Evolutionary conservation across 2,329 filamentous ascomycete genomes (phyloP), one percentile per base, ranked within the genome.

Genomic region (Microascus cirrosus): DNA sequence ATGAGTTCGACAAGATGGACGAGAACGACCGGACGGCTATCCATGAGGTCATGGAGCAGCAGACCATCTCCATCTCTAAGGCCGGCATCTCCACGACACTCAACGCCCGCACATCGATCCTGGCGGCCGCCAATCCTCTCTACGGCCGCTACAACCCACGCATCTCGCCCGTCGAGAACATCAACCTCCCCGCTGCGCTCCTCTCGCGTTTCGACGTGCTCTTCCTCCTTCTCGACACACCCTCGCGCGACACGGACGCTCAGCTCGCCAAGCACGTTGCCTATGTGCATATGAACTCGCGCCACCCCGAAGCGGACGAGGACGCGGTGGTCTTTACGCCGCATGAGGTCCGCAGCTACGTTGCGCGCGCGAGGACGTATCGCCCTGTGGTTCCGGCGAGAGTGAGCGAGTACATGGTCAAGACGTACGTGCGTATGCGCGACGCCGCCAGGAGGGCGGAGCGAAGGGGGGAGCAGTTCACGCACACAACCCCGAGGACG

Each of bases 81-180:
- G 82, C 82, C 13, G 82, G 82, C 63, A 85, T 85, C 64, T 83
- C 79, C 13, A 84, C 81, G 12, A 96, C 92, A 0, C 82, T 99
- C 59, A 99, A 99, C 70, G 94, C 94, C 24, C 87, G 94, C 61
- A 97, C 94, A 22, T 95, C 91, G 0, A 96, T 99, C 67, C 83
- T 99, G 18, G 93, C 94, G 20, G 94, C 94, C 22, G 94, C 94
- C 64, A 99, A 99, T 75, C 94, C 94, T 59, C 82, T 99, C 50
- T 99, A 99, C 68, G 94, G 94, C 62, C 90, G 94, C 61, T 99
- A 99, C 79, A 99, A 99, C 75, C 94, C 94, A 59, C 90, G 91
- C 62, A 88, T 99, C 65, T 96, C 93, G 0, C 94, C 94, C 0
- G 92, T 99, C 28, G 94, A 99, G 72, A 99, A 99, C 73, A 99